These are phyloP conservation scores for Schizophyllum commune DNA, from an alignment of 1,284 basidiomycete species.

Conservation along the genomic window DNA sequence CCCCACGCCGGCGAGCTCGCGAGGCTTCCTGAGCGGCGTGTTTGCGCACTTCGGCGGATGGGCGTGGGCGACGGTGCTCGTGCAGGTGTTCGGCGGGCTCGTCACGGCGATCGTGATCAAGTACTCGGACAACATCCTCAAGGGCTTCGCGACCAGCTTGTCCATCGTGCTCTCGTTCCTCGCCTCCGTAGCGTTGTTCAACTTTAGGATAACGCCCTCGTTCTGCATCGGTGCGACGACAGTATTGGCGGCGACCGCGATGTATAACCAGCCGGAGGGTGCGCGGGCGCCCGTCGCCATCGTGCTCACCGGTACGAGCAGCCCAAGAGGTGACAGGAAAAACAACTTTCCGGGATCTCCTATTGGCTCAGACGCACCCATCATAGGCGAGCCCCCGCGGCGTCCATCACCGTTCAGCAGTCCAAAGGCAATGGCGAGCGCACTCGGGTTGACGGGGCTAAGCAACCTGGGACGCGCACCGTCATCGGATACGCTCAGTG, in stretches of 20 bases:
- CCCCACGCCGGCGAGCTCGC: constrained; percentile 21
- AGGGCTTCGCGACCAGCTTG: constrained; percentile 92
- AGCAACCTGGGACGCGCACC: neutral
- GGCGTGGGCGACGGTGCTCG: constrained; percentile 89
- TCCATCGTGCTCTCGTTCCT: constrained; percentile 93
- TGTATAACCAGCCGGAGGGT: constrained; percentile 59
- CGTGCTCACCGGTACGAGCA: neutral
- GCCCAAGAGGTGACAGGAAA: neutral
- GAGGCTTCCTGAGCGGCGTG: constrained; percentile 24
- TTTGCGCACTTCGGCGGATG: constrained; percentile 81
- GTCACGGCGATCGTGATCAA: constrained; percentile 88
- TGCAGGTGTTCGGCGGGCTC: constrained; percentile 90
- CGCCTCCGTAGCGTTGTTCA: constrained; percentile 84
- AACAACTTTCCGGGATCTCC: neutral
- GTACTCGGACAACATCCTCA: constrained; percentile 86
- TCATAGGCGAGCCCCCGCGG: neutral
- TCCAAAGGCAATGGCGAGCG: neutral
- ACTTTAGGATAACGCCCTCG: constrained; percentile 79
- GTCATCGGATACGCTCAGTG: neutral
- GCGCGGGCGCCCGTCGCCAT: neutral
- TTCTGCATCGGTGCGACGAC: constrained; percentile 83
- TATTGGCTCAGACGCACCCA: neutral
- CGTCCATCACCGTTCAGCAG: neutral
- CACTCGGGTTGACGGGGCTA: neutral
- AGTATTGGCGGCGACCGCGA: constrained; percentile 83